Evolutionary conservation across 345 rosid species (phyloP).

Genomic region (Heritiera fomes): DNA sequence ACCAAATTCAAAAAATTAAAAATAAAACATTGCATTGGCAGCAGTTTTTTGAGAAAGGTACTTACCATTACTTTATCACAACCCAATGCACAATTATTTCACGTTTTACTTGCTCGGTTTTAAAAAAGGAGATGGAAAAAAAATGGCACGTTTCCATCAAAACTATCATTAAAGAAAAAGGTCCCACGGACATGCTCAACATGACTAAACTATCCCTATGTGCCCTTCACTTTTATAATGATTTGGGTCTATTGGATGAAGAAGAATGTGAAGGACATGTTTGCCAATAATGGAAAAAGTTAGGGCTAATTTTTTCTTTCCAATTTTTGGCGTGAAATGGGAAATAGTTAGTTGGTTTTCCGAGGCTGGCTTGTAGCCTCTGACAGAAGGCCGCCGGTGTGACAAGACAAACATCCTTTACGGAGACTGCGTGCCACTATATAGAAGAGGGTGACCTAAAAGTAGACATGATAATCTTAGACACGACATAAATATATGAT

Average conservation of each 20-base stretch:
- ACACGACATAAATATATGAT: no score
- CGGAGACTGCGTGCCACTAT: background rate
- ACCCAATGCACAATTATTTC: slow-evolving; percentile 36
- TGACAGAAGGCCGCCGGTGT: background rate
- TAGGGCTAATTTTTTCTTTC: background rate
- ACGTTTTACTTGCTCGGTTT: slow-evolving; percentile 16
- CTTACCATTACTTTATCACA: slow-evolving; percentile 26
- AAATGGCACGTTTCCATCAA: background rate
- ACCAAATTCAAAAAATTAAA: no score
- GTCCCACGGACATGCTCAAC: no score
- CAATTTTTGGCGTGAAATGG: background rate
- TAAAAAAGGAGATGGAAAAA: background rate
- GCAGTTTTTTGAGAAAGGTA: no score
- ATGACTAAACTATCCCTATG: background rate
- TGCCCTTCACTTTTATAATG: background rate
- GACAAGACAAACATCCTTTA: slow-evolving; percentile 1
- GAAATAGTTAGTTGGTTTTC: slow-evolving; percentile 7
- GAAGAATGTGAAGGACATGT: background rate
- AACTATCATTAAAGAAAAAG: background rate
- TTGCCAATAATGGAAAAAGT: background rate
- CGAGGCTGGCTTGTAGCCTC: background rate
- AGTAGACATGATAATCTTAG: no score
- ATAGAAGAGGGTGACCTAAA: background rate
- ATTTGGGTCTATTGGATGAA: background rate
- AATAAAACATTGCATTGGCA: background rate